These are phyloP conservation scores for Dioscorea dumetorum DNA, from an alignment of 106 monocot species.

Conservation along the genomic window DNA sequence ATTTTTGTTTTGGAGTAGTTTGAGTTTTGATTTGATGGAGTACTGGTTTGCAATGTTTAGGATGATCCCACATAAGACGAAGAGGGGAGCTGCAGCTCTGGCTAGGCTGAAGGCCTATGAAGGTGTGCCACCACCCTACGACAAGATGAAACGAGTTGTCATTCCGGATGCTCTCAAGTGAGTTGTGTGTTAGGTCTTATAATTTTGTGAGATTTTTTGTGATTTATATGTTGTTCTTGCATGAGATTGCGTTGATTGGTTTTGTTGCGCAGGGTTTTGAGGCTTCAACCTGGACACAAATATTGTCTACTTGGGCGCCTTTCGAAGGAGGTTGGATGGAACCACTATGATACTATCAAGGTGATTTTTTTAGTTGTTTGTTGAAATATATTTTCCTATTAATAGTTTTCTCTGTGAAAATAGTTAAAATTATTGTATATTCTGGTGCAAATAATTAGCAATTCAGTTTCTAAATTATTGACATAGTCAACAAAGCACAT, in stretches of 20 bases:
- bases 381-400: no score
- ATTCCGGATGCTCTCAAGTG: slow-evolving; percentile 95
- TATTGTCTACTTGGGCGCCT: slow-evolving; percentile 57
- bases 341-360: slow-evolving; percentile 52
- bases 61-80: slow-evolving; percentile 97
- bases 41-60: slow-evolving; percentile 13
- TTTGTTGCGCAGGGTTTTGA: slow-evolving; percentile 40
- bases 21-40: not conserved
- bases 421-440: no score
- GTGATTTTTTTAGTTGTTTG: slow-evolving; percentile 11
- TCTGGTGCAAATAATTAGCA: no score
- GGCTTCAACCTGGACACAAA: slow-evolving; percentile 62
- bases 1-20: no score
- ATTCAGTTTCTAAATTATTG: no score
- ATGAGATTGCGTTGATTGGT: no score
- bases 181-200: not conserved
- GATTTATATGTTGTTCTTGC: not conserved
- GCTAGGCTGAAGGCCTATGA: slow-evolving; percentile 82
- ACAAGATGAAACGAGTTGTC: slow-evolving; percentile 68
- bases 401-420: no score
- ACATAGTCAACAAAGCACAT: no score
- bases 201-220: not conserved
- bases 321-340: slow-evolving; percentile 67
- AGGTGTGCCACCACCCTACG: slow-evolving; percentile 84
- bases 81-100: slow-evolving; percentile 80